These are phyloP conservation scores for Paspalum vaginatum DNA, from an alignment of 176 grass and related monocot genomes.

Conservation along the genomic window DNA sequence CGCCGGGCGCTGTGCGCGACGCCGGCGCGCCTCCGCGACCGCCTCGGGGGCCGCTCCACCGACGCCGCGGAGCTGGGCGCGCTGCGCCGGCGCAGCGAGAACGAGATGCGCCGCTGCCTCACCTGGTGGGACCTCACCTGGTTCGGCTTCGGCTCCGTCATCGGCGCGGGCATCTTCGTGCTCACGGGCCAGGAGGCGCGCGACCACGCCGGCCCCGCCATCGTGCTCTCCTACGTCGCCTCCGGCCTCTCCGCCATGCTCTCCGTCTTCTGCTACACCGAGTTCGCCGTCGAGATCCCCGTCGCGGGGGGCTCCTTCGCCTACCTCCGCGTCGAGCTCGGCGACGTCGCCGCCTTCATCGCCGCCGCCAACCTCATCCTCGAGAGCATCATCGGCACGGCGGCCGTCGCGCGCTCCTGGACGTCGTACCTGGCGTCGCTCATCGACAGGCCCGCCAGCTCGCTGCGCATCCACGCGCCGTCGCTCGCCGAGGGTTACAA, in stretches of 20 bases:
- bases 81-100: slow-evolving; percentile 74
- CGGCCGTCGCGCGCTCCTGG: slow-evolving; percentile 75
- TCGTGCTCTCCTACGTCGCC: slow-evolving; percentile 79
- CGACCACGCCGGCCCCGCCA: slow-evolving; percentile 84
- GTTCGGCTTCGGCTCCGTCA: slow-evolving; percentile 91
- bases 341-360: slow-evolving; percentile 86
- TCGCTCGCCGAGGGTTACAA: slow-evolving; percentile 56
- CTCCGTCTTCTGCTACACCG: slow-evolving; percentile 95
- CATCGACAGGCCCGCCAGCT: slow-evolving; percentile 52
- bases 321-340: slow-evolving; percentile 90
- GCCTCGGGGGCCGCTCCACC: slow-evolving; percentile 66
- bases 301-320: slow-evolving; percentile 81
- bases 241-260: slow-evolving; percentile 91
- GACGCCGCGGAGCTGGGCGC: slow-evolving; percentile 65
- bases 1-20: slow-evolving; percentile 50
- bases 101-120: slow-evolving; percentile 89
- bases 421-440: slow-evolving; percentile 84
- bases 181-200: slow-evolving; percentile 82
- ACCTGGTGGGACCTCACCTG: slow-evolving; percentile 98
- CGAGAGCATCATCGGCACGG: slow-evolving; percentile 79
- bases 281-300: slow-evolving; percentile 94
- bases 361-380: slow-evolving; percentile 85
- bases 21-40: slow-evolving; percentile 54
- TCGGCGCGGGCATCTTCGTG: slow-evolving; percentile 94
- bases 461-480: slow-evolving; percentile 60